These are phyloP conservation scores for Serpula lacrymans DNA, from an alignment of 768 basidiomycete genomes.

Conservation along the genomic window DNA sequence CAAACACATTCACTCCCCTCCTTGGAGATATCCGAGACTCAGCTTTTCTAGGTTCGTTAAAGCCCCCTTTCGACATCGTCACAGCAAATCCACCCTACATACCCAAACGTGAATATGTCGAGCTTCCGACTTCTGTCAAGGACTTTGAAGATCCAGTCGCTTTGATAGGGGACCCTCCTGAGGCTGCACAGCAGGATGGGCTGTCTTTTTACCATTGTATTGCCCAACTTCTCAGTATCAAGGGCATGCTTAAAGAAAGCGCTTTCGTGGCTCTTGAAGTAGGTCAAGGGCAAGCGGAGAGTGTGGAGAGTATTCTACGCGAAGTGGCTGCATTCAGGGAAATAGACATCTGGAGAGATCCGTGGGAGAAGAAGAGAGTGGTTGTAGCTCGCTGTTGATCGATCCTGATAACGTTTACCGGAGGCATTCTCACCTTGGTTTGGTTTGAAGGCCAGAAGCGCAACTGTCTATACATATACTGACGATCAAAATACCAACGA, in stretches of 20 bases:
- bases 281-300: conserved; percentile 65
- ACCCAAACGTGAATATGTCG: conserved; percentile 56
- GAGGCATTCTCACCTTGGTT: conserved; percentile 12
- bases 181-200: conserved; percentile 37
- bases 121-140: conserved; percentile 65
- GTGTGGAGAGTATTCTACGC: conserved; percentile 57
- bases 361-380: conserved; percentile 72
- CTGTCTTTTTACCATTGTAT: conserved; percentile 75
- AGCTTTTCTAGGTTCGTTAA: conserved; percentile 19
- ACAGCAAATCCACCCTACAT: conserved; percentile 91
- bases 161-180: conserved; percentile 67
- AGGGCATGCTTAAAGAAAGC: conserved; percentile 47
- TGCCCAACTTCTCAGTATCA: conserved; percentile 49
- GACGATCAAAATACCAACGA: no score
- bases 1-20: conserved; percentile 36
- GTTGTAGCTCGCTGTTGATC: conserved; percentile 53
- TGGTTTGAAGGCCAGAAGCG: no score
- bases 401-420: conserved; percentile 8
- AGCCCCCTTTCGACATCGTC: conserved; percentile 66
- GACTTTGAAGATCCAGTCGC: conserved; percentile 80
- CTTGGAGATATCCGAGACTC: conserved; percentile 42
- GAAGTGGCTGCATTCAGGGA: conserved; percentile 40
- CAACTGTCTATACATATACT: no score
- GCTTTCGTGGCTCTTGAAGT: conserved; percentile 77
- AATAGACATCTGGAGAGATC: conserved; percentile 75